Evolutionary conservation across 768 basidiomycete species (phyloP).

Genomic region (Auricularia sp.): DNA sequence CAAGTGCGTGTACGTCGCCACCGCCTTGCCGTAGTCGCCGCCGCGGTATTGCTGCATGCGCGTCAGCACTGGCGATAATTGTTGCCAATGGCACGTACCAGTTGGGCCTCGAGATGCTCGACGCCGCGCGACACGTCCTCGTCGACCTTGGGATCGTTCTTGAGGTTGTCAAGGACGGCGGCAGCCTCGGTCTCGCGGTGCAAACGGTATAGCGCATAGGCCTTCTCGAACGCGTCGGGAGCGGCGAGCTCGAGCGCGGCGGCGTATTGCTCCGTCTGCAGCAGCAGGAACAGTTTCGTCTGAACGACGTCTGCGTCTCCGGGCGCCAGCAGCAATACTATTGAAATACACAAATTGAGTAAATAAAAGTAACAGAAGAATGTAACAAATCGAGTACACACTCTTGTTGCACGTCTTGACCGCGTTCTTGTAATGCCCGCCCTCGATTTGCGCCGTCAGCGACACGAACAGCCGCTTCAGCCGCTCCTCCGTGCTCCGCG

Average conservation of each 20-base stretch:
- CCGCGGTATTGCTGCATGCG: slow-evolving; percentile 61
- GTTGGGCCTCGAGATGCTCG: slow-evolving; percentile 76
- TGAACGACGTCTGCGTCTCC: slow-evolving; percentile 61
- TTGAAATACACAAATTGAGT: slow-evolving; percentile 11
- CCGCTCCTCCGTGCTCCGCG: slow-evolving; percentile 21
- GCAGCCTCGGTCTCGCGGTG: slow-evolving; percentile 63
- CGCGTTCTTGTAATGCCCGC: slow-evolving; percentile 76
- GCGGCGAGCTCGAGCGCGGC: slow-evolving; percentile 52
- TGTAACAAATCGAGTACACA: slow-evolving; percentile 22
- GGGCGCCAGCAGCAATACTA: slow-evolving; percentile 65
- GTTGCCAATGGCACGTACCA: slow-evolving; percentile 47
- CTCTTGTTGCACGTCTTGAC: slow-evolving; percentile 90
- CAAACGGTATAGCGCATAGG: slow-evolving; percentile 80
- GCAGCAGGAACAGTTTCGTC: slow-evolving; percentile 76
- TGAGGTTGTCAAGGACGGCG: slow-evolving; percentile 37
- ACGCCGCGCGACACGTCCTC: slow-evolving; percentile 48
- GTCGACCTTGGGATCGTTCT: slow-evolving; percentile 26
- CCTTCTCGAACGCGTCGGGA: slow-evolving; percentile 48
- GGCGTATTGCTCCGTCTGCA: slow-evolving; percentile 78
- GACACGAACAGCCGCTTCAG: slow-evolving; percentile 62
- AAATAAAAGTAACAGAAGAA: slow-evolving; percentile 11
- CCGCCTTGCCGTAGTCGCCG: slow-evolving; percentile 61
- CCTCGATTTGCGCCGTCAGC: slow-evolving; percentile 79
- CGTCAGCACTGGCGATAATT: slow-evolving; percentile 4
- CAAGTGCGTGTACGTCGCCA: slow-evolving; percentile 71